Conservation (phyloP, 495 filamentous ascomycete species). For the Cercophora newfieldiana region DNA sequence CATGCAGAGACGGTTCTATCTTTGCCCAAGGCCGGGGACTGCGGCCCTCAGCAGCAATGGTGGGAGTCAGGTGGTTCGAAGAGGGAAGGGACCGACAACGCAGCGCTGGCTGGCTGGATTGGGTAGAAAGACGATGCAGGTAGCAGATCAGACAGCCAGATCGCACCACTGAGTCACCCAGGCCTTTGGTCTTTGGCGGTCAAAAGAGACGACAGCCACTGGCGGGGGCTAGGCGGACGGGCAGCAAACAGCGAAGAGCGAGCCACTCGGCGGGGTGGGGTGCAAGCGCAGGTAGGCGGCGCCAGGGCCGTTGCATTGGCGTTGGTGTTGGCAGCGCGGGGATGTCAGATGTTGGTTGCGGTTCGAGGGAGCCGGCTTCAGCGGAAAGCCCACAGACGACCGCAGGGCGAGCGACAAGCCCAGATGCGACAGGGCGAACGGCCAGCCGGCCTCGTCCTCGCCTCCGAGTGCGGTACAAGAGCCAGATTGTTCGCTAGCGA, state of each 20-base stretch:
- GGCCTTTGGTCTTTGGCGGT: neutral
- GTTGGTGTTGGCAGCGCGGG: too few species aligned
- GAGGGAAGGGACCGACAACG: slow-evolving; percentile 7
- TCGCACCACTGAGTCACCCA: slow-evolving; percentile 7
- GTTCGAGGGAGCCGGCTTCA: slow-evolving; percentile 15
- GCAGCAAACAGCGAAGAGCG: slow-evolving; percentile 4
- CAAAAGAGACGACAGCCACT: slow-evolving; percentile 7
- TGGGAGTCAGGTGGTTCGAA: slow-evolving; percentile 19
- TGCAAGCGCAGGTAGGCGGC: neutral
- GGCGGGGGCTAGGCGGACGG: slow-evolving; percentile 12
- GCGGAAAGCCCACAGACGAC: slow-evolving; percentile 1
- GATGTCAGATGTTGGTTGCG: slow-evolving; percentile 3
- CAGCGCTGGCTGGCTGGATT: slow-evolving; percentile 20
- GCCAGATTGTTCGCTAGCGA: slow-evolving; percentile 16
- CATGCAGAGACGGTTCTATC: slow-evolving; percentile 7
- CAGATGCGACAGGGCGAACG: slow-evolving; percentile 16
- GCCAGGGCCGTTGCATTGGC: slow-evolving; percentile 3
- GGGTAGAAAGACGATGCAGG: slow-evolving; percentile 23
- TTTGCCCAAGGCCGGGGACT: slow-evolving; percentile 23
- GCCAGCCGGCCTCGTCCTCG: slow-evolving; percentile 11
- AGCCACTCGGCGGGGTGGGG: neutral
- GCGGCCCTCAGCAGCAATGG: slow-evolving; percentile 15
- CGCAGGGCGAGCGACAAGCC: slow-evolving; percentile 10
- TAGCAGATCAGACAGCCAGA: slow-evolving; percentile 14
- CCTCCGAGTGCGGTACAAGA: too few species aligned